These are phyloP conservation scores for Leishmania tropica DNA, from an alignment of 208 protist species.

Conservation along the genomic window DNA sequence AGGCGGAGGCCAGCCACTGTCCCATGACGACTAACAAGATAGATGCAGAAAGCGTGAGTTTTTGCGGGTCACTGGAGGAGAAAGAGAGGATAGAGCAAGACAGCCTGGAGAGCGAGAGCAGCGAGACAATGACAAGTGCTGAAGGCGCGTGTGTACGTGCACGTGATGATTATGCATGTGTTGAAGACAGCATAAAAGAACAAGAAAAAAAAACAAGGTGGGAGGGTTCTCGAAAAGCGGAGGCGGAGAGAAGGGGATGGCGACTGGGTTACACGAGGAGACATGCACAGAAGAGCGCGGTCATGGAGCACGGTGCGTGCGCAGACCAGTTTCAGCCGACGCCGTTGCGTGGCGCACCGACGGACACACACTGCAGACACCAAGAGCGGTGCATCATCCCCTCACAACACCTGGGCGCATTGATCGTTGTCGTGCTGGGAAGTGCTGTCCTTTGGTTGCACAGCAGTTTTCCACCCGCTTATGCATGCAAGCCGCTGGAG, in stretches of 20 bases:
- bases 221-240: not conserved
- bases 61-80: not conserved
- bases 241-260: not conserved
- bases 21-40: conserved; percentile 16
- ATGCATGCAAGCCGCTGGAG: not conserved
- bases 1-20: conserved; percentile 44
- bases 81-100: not conserved
- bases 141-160: not conserved
- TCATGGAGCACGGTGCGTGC: not conserved
- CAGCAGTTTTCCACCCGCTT: not conserved
- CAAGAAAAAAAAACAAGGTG: not conserved
- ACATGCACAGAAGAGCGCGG: not conserved
- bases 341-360: not conserved
- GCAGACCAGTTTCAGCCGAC: not conserved
- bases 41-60: not conserved
- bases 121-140: not conserved
- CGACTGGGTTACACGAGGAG: not conserved
- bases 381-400: not conserved
- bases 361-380: not conserved
- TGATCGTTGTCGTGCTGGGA: not conserved
- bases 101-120: not conserved
- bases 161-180: not conserved
- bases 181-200: too few relatives aligned
- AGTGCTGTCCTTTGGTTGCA: not conserved
- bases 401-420: not conserved